Evolutionary conservation across 257 asterid species (phyloP), one percentile per base, ranked within the genome.

Genomic region (Prunella vulgaris): DNA sequence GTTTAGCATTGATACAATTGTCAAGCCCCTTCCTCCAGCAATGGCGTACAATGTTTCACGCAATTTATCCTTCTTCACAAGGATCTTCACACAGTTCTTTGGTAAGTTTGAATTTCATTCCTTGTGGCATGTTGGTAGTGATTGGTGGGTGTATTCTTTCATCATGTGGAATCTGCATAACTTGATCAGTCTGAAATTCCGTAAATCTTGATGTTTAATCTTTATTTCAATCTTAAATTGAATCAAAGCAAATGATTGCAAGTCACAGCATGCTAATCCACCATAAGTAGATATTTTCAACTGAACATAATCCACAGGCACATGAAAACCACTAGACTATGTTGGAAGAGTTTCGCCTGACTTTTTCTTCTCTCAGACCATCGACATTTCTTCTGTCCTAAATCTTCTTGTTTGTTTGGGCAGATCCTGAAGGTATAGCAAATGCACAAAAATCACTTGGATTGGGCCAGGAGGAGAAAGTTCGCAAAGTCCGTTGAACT

Each of bases 371-470:
- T 17, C 48, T 3, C 21, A 54, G 20, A 15, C 52, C 27, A 1
- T 53, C 37, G 18, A 32, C 27, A 14, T 52, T 3, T 44, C 28
- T 7, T 0, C 53, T 51, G 15, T 32, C 38, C 14, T 48, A 27
- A 33, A 25, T 32, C 1, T 30, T 60, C 59, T 52, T 76, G 42
- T 64, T 77, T 68, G 67, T 71, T 71, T 80, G 73, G 57, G 72
- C 96, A 93, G 99, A 90, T 79, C 93, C 97, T 9, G 88, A 86
- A 60, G 99, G 99, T 44, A 93, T 90, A 77, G 90, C 93, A 46
- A 79, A 79, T 84, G 96, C 96, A 59, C 99, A 93, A 74, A 93
- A 87, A 75, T 93, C 99, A 13, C 93, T 93, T 33, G 97, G 99
- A 42, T 37, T 93, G 66, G 97, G 99, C 35, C 96, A 90, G 76